phyloP scores from a whole-genome alignment of 805 yeast genomes.

The Pichia occidentalis region DNA sequence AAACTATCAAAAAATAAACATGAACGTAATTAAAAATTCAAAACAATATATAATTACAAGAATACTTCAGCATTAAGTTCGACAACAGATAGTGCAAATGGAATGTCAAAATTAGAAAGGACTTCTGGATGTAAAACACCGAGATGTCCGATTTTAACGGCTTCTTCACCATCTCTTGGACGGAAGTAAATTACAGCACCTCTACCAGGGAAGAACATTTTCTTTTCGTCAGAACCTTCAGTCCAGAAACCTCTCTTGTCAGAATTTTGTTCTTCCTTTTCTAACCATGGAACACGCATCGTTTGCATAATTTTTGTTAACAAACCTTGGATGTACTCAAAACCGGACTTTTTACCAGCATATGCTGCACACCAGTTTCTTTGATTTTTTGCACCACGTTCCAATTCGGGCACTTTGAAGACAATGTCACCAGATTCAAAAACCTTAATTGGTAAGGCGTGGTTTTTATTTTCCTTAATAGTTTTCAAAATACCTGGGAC shows the following conservation, averaged over 20 bases:
- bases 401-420: constrained; percentile 64
- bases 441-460: constrained; percentile 88
- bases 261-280: constrained; percentile 41
- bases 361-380: constrained; percentile 92
- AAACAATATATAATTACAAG: constrained; percentile 37
- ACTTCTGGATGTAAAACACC: constrained; percentile 98
- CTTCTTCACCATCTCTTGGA: constrained; percentile 50
- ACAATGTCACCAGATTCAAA: constrained; percentile 96
- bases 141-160: constrained; percentile 64
- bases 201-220: constrained; percentile 93
- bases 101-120: constrained; percentile 76
- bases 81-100: constrained; percentile 86
- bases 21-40: not conserved
- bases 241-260: constrained; percentile 81
- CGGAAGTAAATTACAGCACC: constrained; percentile 85
- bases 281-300: constrained; percentile 81
- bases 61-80: constrained; percentile 88
- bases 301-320: constrained; percentile 95
- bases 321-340: constrained; percentile 90
- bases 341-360: constrained; percentile 93
- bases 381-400: constrained; percentile 86
- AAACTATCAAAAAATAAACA: not conserved
- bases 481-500: constrained; percentile 95
- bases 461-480: constrained; percentile 91
- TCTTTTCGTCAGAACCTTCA: constrained; percentile 57